Percentiles rank a stretch among this genome's conserved stretches.
Conservation (phyloP, 2,329 filamentous ascomycete genomes). For the Trichoderma atroviride region DNA sequence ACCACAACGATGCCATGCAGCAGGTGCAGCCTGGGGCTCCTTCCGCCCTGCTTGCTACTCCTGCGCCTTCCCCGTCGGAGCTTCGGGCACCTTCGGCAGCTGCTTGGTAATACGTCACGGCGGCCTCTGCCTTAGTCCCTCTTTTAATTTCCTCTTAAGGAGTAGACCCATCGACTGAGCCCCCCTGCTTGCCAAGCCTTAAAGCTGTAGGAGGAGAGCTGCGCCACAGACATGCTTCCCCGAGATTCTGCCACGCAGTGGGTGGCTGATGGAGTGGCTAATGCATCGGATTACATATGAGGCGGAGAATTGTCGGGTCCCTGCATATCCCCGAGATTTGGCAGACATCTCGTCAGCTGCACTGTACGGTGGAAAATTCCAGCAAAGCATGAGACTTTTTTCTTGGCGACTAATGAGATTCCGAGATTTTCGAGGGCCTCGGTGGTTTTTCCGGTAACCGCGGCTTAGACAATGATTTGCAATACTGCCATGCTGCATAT, state of each 20-base stretch:
- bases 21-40: background rate
- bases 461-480: background rate
- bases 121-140: constrained; percentile 11
- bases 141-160: background rate
- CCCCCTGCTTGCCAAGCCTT: background rate
- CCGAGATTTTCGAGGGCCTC: background rate
- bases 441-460: background rate
- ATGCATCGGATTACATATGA: background rate
- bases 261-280: constrained; percentile 14
- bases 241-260: background rate
- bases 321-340: constrained; percentile 14
- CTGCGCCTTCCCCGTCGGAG: constrained; percentile 8
- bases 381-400: background rate
- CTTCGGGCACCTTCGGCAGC: constrained; percentile 23
- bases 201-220: background rate
- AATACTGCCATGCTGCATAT: background rate
- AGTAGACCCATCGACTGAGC: background rate
- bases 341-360: background rate
- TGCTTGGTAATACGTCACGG: constrained; percentile 26
- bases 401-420: background rate
- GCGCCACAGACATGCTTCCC: constrained; percentile 11
- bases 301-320: background rate
- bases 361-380: background rate
- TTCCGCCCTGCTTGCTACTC: background rate
- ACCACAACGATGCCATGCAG: background rate